Percentiles rank a stretch among this genome's conserved stretches.
Evolutionary conservation across 495 filamentous ascomycete species (phyloP).

Genomic region (Talaromyces trachyspermus): DNA sequence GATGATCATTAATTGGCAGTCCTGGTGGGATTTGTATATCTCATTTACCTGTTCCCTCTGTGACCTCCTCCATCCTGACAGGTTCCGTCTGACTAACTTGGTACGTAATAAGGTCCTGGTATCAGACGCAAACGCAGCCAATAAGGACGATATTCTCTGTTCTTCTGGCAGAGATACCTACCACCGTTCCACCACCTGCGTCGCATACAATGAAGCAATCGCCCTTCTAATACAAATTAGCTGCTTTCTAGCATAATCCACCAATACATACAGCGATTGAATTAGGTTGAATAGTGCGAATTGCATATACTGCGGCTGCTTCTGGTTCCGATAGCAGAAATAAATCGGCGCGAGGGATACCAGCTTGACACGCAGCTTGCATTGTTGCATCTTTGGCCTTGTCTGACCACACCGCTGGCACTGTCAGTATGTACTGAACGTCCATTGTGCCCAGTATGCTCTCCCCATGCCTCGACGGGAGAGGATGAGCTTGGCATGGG

Average conservation of each 20-base stretch:
- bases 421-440: constrained; percentile 38
- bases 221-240: constrained; percentile 17
- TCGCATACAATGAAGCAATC: constrained; percentile 49
- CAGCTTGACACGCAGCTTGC: constrained; percentile 39
- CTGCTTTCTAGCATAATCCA: neutral
- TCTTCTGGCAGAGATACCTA: constrained; percentile 21
- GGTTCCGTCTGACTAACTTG: neutral
- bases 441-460: constrained; percentile 11
- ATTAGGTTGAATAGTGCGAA: constrained; percentile 28
- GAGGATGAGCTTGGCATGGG: constrained; percentile 21
- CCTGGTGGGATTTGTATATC: constrained; percentile 15
- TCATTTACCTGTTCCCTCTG: neutral
- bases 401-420: constrained; percentile 51
- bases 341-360: constrained; percentile 31
- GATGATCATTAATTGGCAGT: constrained; percentile 11
- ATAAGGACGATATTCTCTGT: neutral
- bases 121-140: constrained; percentile 11
- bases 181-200: constrained; percentile 53
- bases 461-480: constrained; percentile 19
- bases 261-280: constrained; percentile 14
- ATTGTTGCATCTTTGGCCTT: constrained; percentile 42
- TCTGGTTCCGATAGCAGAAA: constrained; percentile 55
- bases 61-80: neutral
- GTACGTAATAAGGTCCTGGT: constrained; percentile 43
- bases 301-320: constrained; percentile 48